These are phyloP conservation scores for Termitomyces sp. DNA, from an alignment of 768 basidiomycete species.

Conservation along the genomic window DNA sequence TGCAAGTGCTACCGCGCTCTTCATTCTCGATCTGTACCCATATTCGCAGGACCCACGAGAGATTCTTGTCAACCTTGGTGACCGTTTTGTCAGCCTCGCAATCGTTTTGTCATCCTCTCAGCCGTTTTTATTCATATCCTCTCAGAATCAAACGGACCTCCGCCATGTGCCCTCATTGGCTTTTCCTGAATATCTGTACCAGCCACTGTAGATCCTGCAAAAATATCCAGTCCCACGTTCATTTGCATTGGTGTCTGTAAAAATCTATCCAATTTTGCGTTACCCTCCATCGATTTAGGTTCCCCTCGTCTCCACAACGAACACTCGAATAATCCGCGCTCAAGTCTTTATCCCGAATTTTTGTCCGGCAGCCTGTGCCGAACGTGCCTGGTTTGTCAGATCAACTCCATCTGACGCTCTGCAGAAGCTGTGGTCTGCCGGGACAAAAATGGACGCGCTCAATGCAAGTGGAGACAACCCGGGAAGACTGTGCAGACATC, in stretches of 20 bases:
- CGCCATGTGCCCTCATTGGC: background rate
- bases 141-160: background rate
- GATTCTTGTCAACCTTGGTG: background rate
- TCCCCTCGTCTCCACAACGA: background rate
- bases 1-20: background rate
- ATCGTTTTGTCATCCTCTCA: background rate
- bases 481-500: background rate
- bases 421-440: conserved; percentile 62
- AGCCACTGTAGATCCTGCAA: background rate
- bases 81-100: background rate
- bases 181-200: background rate
- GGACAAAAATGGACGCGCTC: conserved; percentile 84
- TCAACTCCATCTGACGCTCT: conserved; percentile 80
- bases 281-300: no score
- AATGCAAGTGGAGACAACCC: conserved; percentile 65
- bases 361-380: conserved; percentile 44
- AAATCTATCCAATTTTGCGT: no score
- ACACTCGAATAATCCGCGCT: background rate
- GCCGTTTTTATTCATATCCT: background rate
- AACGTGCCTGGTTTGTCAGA: conserved; percentile 47
- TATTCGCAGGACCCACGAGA: background rate
- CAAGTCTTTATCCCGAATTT: conserved; percentile 75
- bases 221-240: background rate
- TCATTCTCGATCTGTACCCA: background rate
- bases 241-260: no score